These are phyloP conservation scores for Sporothrix humicola DNA, from an alignment of 2,329 filamentous ascomycete genomes.

Conservation along the genomic window DNA sequence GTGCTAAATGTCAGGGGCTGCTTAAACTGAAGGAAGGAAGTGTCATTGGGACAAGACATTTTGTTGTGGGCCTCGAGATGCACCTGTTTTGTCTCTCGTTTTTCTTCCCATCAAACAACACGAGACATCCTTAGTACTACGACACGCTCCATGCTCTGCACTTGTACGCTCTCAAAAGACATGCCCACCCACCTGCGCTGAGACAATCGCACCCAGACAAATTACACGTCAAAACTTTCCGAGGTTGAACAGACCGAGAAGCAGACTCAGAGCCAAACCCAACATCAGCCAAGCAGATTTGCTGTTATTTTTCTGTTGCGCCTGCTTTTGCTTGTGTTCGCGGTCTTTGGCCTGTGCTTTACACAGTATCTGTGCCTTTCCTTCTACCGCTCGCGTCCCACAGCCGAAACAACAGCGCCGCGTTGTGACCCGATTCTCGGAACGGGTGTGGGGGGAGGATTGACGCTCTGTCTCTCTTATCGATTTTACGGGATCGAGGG, in stretches of 20 bases:
- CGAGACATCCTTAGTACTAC: too few species aligned
- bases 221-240: slow-evolving; percentile 32
- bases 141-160: too few species aligned
- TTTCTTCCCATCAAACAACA: background rate
- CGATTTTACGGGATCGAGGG: background rate
- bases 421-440: slow-evolving; percentile 28
- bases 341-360: too few species aligned
- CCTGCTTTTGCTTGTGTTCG: too few species aligned
- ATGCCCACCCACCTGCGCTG: background rate
- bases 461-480: background rate
- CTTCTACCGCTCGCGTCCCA: slow-evolving; percentile 20
- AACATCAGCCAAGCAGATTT: slow-evolving; percentile 5
- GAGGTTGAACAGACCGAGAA: slow-evolving; percentile 32
- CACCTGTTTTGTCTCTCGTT: slow-evolving; percentile 3
- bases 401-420: slow-evolving; percentile 23
- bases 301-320: background rate
- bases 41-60: slow-evolving; percentile 7
- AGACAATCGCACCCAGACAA: slow-evolving; percentile 21
- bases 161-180: background rate
- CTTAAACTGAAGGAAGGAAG: background rate
- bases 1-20: background rate
- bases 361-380: background rate
- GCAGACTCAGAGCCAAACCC: slow-evolving; percentile 21
- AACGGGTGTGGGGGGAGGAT: background rate
- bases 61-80: slow-evolving; percentile 9